These are phyloP conservation scores for Bromus sterilis DNA, from an alignment of 176 grass and related monocot genomes.

Conservation along the genomic window DNA sequence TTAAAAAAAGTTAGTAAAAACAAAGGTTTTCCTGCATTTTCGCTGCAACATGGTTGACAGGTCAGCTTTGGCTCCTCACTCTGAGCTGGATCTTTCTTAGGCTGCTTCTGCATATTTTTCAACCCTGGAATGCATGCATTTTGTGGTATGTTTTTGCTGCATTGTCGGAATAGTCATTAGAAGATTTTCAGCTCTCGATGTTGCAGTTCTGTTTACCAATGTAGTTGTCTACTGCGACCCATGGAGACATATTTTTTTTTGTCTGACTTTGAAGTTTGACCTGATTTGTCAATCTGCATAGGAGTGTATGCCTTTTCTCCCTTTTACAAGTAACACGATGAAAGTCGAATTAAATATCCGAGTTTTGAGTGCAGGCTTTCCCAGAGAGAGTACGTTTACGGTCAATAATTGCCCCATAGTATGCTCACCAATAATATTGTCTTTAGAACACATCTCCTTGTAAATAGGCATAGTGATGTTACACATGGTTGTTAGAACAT, in stretches of 20 bases:
- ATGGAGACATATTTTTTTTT: neutral
- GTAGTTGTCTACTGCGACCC: neutral
- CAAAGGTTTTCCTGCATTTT: neutral
- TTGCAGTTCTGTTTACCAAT: neutral
- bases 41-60: neutral
- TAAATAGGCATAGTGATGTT: slow-evolving; percentile 5
- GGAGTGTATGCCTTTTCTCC: neutral
- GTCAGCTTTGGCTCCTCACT: neutral
- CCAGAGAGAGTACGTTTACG: neutral
- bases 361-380: neutral
- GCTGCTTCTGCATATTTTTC: neutral
- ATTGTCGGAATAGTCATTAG: neutral
- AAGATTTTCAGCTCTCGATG: neutral
- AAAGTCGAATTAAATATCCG: neutral
- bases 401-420: neutral
- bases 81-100: neutral
- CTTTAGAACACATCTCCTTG: neutral
- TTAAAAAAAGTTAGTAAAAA: neutral
- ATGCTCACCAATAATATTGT: neutral
- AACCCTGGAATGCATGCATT: neutral
- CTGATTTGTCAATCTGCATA: neutral
- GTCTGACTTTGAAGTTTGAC: neutral
- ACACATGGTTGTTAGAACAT: neutral
- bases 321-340: neutral
- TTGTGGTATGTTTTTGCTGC: neutral